Conservation (phyloP, 768 basidiomycete genomes). For the Tricholoma furcatifolium region DNA sequence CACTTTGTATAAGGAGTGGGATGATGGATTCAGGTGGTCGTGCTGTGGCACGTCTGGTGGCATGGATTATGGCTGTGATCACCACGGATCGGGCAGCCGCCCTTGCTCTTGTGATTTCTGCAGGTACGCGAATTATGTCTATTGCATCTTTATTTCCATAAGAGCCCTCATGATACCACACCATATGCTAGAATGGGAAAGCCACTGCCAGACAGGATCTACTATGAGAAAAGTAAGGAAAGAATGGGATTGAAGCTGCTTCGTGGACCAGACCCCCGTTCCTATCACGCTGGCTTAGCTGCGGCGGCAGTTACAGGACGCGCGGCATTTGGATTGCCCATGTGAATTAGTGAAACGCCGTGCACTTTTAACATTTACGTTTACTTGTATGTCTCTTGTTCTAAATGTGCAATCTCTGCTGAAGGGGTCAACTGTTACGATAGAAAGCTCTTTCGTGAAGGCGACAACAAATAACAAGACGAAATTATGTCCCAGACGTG, state of each 20-base stretch:
- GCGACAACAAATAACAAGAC: too few relatives aligned
- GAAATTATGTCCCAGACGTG: too few relatives aligned
- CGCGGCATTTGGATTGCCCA: slow-evolving; percentile 24
- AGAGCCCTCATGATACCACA: neutral
- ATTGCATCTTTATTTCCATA: neutral
- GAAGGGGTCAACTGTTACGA: too few relatives aligned
- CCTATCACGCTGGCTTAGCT: slow-evolving; percentile 22
- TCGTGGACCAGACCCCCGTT: slow-evolving; percentile 34
- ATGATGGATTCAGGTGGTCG: slow-evolving; percentile 35
- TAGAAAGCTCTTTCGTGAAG: too few relatives aligned
- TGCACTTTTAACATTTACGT: neutral
- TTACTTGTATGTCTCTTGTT: neutral
- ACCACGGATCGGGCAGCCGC: slow-evolving; percentile 34
- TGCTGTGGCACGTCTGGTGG: slow-evolving; percentile 35
- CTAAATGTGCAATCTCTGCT: slow-evolving; percentile 12
- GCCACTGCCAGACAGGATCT: slow-evolving; percentile 28
- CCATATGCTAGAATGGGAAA: slow-evolving; percentile 29
- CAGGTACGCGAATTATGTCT: slow-evolving; percentile 24
- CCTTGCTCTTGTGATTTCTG: slow-evolving; percentile 39
- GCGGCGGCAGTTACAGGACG: slow-evolving; percentile 19
- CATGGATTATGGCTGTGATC: slow-evolving; percentile 36
- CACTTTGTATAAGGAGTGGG: slow-evolving; percentile 29
- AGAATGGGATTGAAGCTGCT: slow-evolving; percentile 30
- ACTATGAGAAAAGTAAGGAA: slow-evolving; percentile 23
- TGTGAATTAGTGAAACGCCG: slow-evolving; percentile 12